A percentile compares a stretch with the other conserved stretches of the same genome.
Evolutionary conservation across 148 eudicot species (phyloP).

Genomic region (Rheum nobile): DNA sequence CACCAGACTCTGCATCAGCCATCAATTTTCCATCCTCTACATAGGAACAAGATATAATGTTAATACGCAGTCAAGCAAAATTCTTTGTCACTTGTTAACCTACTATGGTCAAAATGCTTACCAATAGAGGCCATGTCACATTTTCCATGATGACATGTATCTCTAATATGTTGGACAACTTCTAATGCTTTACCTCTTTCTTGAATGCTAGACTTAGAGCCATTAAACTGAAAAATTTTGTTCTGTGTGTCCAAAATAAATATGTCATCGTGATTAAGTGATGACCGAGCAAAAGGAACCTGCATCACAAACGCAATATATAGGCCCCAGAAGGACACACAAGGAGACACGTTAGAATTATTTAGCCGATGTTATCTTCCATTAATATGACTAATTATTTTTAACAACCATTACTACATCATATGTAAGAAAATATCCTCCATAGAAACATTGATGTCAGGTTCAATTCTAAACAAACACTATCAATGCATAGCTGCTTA

Average conservation of each 20-base stretch:
- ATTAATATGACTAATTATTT: too few species aligned
- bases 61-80: not conserved
- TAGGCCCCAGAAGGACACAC: constrained; percentile 7
- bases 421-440: too few species aligned
- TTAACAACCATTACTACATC: too few species aligned
- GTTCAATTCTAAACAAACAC: too few species aligned
- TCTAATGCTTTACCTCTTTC: constrained; percentile 98
- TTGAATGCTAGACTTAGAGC: constrained; percentile 89
- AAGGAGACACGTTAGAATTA: too few species aligned
- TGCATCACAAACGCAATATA: constrained; percentile 20
- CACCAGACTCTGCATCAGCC: constrained; percentile 97
- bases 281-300: constrained; percentile 90
- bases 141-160: constrained; percentile 86
- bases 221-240: constrained; percentile 90
- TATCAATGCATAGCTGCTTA: too few species aligned
- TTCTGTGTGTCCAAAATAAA: constrained; percentile 82
- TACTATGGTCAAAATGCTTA: constrained; percentile 19
- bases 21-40: constrained; percentile 91
- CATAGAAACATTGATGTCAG: too few species aligned
- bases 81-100: not conserved
- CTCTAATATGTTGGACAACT: constrained; percentile 90
- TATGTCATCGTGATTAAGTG: constrained; percentile 92
- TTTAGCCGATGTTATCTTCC: too few species aligned
- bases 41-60: constrained; percentile 5
- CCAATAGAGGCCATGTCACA: constrained; percentile 93